Percentiles rank a stretch among this genome's conserved stretches.
These are phyloP conservation scores for Dendryphion nanum DNA, from an alignment of 2,329 filamentous ascomycete genomes.

Conservation along the genomic window DNA sequence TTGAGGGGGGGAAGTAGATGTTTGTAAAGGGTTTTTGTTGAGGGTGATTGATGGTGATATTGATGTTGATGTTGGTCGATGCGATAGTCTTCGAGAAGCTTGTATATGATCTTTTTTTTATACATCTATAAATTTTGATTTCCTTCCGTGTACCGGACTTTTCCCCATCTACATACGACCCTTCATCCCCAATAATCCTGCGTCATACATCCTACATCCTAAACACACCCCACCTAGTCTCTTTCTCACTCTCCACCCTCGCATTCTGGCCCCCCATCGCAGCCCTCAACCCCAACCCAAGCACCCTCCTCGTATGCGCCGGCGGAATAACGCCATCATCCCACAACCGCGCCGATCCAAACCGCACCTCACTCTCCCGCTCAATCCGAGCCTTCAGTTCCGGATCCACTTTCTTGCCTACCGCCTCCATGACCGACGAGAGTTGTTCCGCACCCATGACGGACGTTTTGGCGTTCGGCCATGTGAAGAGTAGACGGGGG, in stretches of 20 bases:
- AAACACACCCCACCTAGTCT: slow-evolving; percentile 40
- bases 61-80: too few species aligned
- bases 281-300: slow-evolving; percentile 49
- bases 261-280: slow-evolving; percentile 42
- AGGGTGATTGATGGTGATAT: too few species aligned
- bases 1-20: too few species aligned
- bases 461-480: slow-evolving; percentile 93
- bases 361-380: slow-evolving; percentile 82
- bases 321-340: slow-evolving; percentile 57
- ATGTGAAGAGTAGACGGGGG: slow-evolving; percentile 92
- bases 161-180: too few species aligned
- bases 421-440: slow-evolving; percentile 88
- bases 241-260: slow-evolving; percentile 35
- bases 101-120: too few species aligned
- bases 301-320: slow-evolving; percentile 47
- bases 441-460: slow-evolving; percentile 97
- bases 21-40: too few species aligned
- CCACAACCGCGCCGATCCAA: slow-evolving; percentile 87
- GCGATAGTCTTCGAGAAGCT: too few species aligned
- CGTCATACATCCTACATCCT: slow-evolving; percentile 43
- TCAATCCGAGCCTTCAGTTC: slow-evolving; percentile 83
- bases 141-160: too few species aligned
- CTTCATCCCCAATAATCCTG: too few species aligned
- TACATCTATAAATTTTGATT: too few species aligned
- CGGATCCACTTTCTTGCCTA: slow-evolving; percentile 79